These are phyloP conservation scores for Rhodosporidiobolus sp. DNA, from an alignment of 768 basidiomycete species.

Conservation along the genomic window DNA sequence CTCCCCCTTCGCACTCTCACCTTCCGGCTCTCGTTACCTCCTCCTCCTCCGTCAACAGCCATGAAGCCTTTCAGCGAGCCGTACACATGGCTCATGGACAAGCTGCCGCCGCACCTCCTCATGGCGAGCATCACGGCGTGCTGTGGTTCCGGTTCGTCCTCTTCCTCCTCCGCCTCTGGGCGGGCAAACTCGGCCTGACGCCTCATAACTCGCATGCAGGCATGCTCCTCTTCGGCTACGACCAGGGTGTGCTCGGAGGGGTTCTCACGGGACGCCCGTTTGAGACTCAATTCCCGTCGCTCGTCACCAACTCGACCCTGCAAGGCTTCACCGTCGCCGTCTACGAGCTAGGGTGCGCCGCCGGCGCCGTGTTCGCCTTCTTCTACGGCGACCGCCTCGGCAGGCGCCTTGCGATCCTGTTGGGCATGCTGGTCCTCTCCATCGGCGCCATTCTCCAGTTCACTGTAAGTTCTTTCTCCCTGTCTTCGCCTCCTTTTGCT, in stretches of 20 bases:
- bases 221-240: slow-evolving; percentile 60
- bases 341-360: slow-evolving; percentile 63
- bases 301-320: slow-evolving; percentile 1
- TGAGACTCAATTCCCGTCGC: slow-evolving; percentile 46
- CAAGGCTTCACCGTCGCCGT: slow-evolving; percentile 3
- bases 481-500: slow-evolving; percentile 32
- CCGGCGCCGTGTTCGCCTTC: slow-evolving; percentile 63
- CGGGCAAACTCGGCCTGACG: no score
- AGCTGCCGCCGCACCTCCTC: neutral
- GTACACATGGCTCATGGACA: neutral
- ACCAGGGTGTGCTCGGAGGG: slow-evolving; percentile 68
- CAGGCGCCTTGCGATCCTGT: slow-evolving; percentile 34
- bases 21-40: neutral
- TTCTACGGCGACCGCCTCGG: slow-evolving; percentile 45
- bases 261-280: slow-evolving; percentile 62
- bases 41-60: neutral
- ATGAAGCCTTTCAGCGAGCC: neutral
- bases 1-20: no score
- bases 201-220: neutral
- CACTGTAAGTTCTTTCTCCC: slow-evolving; percentile 39
- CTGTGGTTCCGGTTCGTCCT: neutral
- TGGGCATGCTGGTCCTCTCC: slow-evolving; percentile 23
- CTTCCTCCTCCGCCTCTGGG: neutral
- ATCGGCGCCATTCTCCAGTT: slow-evolving; percentile 1
- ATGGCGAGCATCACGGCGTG: neutral